Percentiles rank a stretch among this genome's conserved stretches.
Conservation (phyloP, 345 rosid genomes). For the Eutrema japonicum region DNA sequence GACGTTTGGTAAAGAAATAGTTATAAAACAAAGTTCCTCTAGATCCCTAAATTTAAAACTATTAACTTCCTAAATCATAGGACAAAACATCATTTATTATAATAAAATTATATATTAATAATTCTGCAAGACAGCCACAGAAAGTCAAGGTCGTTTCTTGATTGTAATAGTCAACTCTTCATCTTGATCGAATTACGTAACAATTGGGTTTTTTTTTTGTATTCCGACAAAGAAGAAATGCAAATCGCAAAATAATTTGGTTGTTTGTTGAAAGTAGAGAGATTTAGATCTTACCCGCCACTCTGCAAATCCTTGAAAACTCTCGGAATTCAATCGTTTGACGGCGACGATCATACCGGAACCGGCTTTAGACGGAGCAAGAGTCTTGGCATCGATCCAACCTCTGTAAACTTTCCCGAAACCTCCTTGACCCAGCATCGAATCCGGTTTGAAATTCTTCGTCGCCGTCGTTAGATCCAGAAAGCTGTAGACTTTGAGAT, state of each 20-base stretch:
- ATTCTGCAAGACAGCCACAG: slow-evolving; percentile 11
- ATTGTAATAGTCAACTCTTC: slow-evolving; percentile 39
- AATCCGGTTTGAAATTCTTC: slow-evolving; percentile 62
- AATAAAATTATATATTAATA: background rate
- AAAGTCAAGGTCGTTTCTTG: slow-evolving; percentile 33
- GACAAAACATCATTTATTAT: background rate
- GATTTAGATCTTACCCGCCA: slow-evolving; percentile 66
- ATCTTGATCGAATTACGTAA: slow-evolving; percentile 22
- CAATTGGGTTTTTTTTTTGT: background rate
- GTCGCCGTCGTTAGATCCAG: slow-evolving; percentile 67
- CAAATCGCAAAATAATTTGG: slow-evolving; percentile 11
- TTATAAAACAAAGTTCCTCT: too few relatives aligned
- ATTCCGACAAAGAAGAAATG: slow-evolving; percentile 20
- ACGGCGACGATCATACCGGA: slow-evolving; percentile 72
- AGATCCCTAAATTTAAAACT: background rate
- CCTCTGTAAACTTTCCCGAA: slow-evolving; percentile 88
- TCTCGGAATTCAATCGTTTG: slow-evolving; percentile 70
- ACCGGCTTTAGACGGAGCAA: slow-evolving; percentile 62
- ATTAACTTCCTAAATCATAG: slow-evolving; percentile 1
- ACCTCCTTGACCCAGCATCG: slow-evolving; percentile 80
- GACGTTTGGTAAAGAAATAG: background rate
- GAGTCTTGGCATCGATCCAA: slow-evolving; percentile 69
- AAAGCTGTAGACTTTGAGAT: slow-evolving; percentile 61
- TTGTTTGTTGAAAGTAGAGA: background rate
- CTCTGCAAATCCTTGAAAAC: slow-evolving; percentile 72